Evolutionary conservation across 257 asterid genomes (phyloP).

Genomic region (Solanum arcanum): DNA sequence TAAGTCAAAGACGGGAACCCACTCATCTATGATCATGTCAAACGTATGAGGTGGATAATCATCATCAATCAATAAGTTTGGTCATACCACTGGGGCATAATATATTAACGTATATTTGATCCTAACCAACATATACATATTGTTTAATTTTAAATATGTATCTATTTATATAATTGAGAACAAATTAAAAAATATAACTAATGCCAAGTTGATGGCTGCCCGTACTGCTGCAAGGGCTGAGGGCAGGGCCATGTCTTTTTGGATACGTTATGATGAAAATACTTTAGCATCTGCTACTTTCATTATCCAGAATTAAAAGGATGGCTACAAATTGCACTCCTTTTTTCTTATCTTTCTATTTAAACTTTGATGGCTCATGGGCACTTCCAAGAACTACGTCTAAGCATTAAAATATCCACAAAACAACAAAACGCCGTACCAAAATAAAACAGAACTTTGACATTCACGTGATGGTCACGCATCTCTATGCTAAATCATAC

Average conservation of each 20-base stretch:
- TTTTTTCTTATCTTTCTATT: neutral
- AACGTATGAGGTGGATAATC: neutral
- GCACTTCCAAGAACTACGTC: constrained; percentile 12
- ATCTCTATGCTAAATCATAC: constrained; percentile 16
- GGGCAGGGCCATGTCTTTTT: neutral
- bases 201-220: neutral
- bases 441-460: neutral
- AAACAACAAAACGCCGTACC: neutral
- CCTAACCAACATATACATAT: too few relatives aligned
- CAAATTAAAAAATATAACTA: neutral
- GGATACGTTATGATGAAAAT: neutral
- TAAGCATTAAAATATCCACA: neutral
- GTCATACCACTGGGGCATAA: neutral
- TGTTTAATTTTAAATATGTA: too few relatives aligned
- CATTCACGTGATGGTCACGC: constrained; percentile 29
- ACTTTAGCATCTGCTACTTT: neutral
- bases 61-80: neutral
- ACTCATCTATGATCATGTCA: neutral
- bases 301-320: neutral
- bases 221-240: neutral
- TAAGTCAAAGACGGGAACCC: neutral
- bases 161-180: too few relatives aligned
- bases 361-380: constrained; percentile 9
- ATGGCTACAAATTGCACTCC: neutral
- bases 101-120: neutral